Evolutionary conservation across 1,284 basidiomycete species (phyloP).

Genomic region (Tilletia horrida): DNA sequence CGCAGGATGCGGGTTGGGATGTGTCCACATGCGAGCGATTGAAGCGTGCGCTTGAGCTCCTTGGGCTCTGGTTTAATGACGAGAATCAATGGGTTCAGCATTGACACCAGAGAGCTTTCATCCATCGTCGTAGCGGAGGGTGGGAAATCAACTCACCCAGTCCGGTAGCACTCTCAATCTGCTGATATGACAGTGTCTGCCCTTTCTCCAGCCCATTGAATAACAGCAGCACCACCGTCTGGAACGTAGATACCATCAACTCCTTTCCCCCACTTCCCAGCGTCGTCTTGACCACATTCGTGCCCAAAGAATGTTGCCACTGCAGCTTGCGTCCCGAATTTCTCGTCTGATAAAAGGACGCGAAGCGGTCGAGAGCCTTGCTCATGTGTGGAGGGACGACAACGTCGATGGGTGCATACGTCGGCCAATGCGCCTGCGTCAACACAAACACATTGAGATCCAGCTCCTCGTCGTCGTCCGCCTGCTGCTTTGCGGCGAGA

Average conservation of each 20-base stretch:
- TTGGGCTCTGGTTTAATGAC: slow-evolving; percentile 23
- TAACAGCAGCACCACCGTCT: slow-evolving; percentile 80
- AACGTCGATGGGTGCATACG: slow-evolving; percentile 46
- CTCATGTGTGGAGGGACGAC: slow-evolving; percentile 31
- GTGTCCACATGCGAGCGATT: slow-evolving; percentile 85
- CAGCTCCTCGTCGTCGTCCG: slow-evolving; percentile 49
- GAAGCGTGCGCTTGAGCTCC: slow-evolving; percentile 77
- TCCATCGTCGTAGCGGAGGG: too few species aligned
- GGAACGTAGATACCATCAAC: slow-evolving; percentile 83
- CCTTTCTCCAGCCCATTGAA: slow-evolving; percentile 66
- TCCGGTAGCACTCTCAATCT: slow-evolving; percentile 56
- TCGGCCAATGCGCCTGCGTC: slow-evolving; percentile 63
- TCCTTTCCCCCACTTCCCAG: slow-evolving; percentile 71
- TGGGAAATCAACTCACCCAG: background rate
- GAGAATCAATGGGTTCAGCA: background rate
- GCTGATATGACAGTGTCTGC: slow-evolving; percentile 65
- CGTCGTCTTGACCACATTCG: slow-evolving; percentile 37
- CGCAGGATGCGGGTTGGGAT: slow-evolving; percentile 72
- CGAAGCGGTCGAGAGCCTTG: slow-evolving; percentile 31
- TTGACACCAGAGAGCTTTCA: too few species aligned
- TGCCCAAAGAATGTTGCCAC: slow-evolving; percentile 53
- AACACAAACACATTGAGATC: slow-evolving; percentile 61
- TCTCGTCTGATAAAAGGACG: slow-evolving; percentile 44
- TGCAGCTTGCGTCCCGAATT: slow-evolving; percentile 47
- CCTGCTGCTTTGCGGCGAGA: slow-evolving; percentile 11